These are phyloP conservation scores for Hypoxylon sp. DNA, from an alignment of 2,329 filamentous ascomycete genomes.

Conservation along the genomic window DNA sequence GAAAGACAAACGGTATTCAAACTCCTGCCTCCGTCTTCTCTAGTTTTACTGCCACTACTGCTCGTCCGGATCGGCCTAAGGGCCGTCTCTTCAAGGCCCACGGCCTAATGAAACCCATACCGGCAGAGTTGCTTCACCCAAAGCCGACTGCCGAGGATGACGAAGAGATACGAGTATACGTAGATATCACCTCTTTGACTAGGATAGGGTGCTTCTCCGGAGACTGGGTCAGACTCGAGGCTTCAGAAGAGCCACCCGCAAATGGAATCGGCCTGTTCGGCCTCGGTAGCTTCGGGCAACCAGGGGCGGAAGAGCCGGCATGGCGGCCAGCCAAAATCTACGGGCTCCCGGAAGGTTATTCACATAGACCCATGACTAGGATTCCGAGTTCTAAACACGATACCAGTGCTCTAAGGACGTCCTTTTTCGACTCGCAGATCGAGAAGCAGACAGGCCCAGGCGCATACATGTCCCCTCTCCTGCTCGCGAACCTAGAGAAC, in stretches of 20 bases:
- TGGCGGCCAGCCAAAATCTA: conserved; percentile 93
- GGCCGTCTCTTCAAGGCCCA: conserved; percentile 89
- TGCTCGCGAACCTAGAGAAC: conserved; percentile 87
- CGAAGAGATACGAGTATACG: conserved; percentile 89
- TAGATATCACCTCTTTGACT: conserved; percentile 86
- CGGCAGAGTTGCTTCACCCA: conserved; percentile 85
- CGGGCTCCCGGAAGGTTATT: conserved; percentile 84
- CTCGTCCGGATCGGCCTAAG: conserved; percentile 77
- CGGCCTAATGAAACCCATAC: conserved; percentile 78
- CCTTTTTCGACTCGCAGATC: conserved; percentile 79
- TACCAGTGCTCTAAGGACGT: conserved; percentile 65
- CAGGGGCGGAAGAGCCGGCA: conserved; percentile 71
- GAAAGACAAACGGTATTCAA: conserved; percentile 77
- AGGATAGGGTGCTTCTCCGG: conserved; percentile 97
- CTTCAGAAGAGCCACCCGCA: conserved; percentile 78
- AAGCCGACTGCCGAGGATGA: conserved; percentile 84
- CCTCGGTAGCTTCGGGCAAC: conserved; percentile 75
- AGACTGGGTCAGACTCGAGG: conserved; percentile 92
- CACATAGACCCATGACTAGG: conserved; percentile 71
- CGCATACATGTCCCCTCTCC: conserved; percentile 85
- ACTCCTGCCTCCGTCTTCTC: conserved; percentile 93
- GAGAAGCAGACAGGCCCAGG: conserved; percentile 70
- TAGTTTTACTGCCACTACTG: conserved; percentile 86
- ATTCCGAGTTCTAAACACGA: conserved; percentile 70
- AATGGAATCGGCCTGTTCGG: conserved; percentile 78